Evolutionary conservation across 2,329 filamentous ascomycete genomes (phyloP).

Genomic region (Colletotrichum liriopes): DNA sequence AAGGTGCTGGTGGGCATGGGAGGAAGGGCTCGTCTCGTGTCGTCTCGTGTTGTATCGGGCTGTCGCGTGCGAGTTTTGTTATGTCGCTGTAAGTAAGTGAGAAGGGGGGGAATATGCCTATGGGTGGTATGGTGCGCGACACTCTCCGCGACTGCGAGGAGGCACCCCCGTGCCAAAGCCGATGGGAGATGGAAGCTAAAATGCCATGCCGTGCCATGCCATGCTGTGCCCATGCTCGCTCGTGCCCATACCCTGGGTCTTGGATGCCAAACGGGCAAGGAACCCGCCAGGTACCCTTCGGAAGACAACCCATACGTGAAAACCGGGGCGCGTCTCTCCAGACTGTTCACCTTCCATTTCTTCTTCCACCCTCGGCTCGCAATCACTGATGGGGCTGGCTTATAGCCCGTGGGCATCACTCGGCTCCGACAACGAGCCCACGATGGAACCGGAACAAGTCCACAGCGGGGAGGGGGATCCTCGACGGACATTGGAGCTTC

Average conservation of each 20-base stretch:
- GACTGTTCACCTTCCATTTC: conserved; percentile 26
- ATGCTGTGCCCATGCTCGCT: conserved; percentile 13
- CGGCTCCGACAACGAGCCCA: conserved; percentile 20
- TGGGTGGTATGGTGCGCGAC: not conserved
- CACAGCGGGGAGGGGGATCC: conserved; percentile 26
- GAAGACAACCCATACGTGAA: conserved; percentile 21
- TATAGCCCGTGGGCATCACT: not conserved
- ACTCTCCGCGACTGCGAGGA: not conserved
- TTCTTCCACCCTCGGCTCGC: conserved; percentile 16
- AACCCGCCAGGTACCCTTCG: conserved; percentile 18
- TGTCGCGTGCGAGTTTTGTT: conserved; percentile 23
- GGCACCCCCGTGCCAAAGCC: not conserved
- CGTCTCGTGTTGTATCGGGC: conserved; percentile 27
- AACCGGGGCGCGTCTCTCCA: conserved; percentile 33
- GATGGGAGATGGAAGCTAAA: conserved; percentile 14
- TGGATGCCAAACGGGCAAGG: conserved; percentile 24
- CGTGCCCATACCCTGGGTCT: conserved; percentile 25
- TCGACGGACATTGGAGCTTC: conserved; percentile 38
- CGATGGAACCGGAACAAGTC: not conserved
- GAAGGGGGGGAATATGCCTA: not conserved
- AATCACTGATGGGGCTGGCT: conserved; percentile 3
- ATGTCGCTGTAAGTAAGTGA: conserved; percentile 9
- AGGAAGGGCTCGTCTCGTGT: conserved; percentile 19
- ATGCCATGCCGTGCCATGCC: conserved; percentile 31
- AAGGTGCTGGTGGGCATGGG: not conserved